Evolutionary conservation across 768 basidiomycete species (phyloP).

Genomic region (Serendipita vermifera): DNA sequence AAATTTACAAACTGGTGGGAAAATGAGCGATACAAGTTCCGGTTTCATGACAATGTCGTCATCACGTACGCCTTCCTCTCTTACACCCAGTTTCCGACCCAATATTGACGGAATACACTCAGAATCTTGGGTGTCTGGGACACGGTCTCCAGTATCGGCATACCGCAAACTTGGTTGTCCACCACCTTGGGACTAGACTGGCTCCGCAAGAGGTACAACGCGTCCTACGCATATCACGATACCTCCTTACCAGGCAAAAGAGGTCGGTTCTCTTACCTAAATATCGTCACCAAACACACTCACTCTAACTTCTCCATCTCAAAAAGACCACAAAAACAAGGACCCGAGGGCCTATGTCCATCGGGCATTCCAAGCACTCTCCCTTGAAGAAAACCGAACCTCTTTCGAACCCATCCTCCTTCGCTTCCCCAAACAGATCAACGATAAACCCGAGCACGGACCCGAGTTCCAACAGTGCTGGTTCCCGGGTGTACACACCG

Average conservation of each 20-base stretch:
- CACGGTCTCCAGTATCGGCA: constrained; percentile 16
- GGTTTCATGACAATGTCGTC: not conserved
- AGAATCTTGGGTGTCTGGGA: constrained; percentile 19
- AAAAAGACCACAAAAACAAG: not conserved
- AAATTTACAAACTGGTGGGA: not conserved
- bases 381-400: constrained; percentile 20
- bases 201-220: not conserved
- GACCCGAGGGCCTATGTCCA: constrained; percentile 10
- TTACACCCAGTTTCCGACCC: too few relatives aligned
- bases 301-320: not conserved
- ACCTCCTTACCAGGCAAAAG: not conserved
- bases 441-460: not conserved
- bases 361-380: constrained; percentile 20
- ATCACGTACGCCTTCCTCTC: constrained; percentile 11
- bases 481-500: constrained; percentile 21
- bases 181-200: not conserved
- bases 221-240: not conserved
- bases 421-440: too few relatives aligned
- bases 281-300: not conserved
- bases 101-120: too few relatives aligned
- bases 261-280: not conserved
- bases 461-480: constrained; percentile 15
- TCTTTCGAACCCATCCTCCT: constrained; percentile 20
- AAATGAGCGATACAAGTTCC: not conserved
- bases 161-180: not conserved